These are phyloP conservation scores for Baorangia bicolor DNA, from an alignment of 768 basidiomycete genomes.

Conservation along the genomic window DNA sequence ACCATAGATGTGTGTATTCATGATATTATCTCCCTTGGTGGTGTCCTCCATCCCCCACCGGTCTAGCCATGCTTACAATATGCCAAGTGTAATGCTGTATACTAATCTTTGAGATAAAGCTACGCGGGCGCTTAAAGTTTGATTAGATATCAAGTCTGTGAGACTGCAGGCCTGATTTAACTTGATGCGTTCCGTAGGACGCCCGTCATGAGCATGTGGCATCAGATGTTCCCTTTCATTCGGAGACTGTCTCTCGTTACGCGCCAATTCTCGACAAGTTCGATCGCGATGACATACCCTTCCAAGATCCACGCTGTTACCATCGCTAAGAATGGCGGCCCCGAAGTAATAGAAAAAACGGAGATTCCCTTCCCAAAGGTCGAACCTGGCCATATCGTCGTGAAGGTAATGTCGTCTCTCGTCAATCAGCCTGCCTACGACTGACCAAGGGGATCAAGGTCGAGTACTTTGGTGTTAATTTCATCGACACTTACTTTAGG, in stretches of 20 bases:
- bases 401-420: constrained; percentile 26
- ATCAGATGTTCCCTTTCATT: constrained; percentile 8
- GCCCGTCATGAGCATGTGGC: not conserved
- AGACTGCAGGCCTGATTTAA: not conserved
- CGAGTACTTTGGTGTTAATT: constrained; percentile 82
- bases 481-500: constrained; percentile 83
- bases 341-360: constrained; percentile 73
- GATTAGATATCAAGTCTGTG: not conserved
- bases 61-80: not conserved
- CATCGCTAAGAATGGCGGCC: constrained; percentile 69
- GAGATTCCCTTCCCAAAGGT: constrained; percentile 66
- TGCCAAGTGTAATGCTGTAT: too few relatives aligned
- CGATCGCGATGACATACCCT: constrained; percentile 52
- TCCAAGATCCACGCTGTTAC: constrained; percentile 67
- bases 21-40: not conserved
- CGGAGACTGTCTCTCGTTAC: constrained; percentile 24
- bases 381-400: constrained; percentile 57
- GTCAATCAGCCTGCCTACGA: not conserved
- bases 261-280: constrained; percentile 32
- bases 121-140: too few relatives aligned
- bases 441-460: constrained; percentile 40
- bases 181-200: not conserved
- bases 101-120: too few relatives aligned
- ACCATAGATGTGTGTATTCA: not conserved
- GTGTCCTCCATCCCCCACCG: not conserved